These are phyloP conservation scores for Microbotryum intermedium DNA, from an alignment of 1,284 basidiomycete genomes.

Conservation along the genomic window DNA sequence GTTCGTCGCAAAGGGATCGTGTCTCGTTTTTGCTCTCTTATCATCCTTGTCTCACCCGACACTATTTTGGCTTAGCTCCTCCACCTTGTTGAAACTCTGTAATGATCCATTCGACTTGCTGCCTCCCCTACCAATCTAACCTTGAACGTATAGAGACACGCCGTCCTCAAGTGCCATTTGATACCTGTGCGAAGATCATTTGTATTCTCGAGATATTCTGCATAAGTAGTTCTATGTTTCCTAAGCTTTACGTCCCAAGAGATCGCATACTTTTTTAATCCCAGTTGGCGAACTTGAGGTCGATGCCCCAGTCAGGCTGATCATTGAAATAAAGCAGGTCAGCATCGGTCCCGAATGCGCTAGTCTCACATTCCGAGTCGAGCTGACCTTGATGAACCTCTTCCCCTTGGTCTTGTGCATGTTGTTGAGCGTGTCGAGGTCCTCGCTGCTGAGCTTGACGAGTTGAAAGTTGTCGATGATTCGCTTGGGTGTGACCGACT, in stretches of 20 bases:
- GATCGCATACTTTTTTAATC: not conserved
- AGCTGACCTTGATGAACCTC: constrained; percentile 17
- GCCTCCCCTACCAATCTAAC: not conserved
- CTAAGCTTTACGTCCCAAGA: no score
- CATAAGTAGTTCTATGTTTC: no score
- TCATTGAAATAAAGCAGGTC: not conserved
- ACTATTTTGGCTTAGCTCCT: no score
- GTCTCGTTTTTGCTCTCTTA: no score
- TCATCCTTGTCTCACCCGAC: no score
- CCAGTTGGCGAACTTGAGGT: constrained; percentile 26
- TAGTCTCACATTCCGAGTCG: no score
- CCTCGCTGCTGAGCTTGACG: constrained; percentile 53
- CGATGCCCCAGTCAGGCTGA: constrained; percentile 21
- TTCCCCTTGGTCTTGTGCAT: constrained; percentile 20
- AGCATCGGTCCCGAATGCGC: not conserved
- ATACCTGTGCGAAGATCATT: not conserved
- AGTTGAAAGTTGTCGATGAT: constrained; percentile 65
- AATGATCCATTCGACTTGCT: no score
- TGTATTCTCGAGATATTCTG: no score
- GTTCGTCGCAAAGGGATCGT: no score
- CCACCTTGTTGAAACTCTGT: no score
- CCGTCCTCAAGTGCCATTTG: not conserved
- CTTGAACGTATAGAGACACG: not conserved
- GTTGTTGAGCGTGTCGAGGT: constrained; percentile 50
- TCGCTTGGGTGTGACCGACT: constrained; percentile 64